Base-by-base conservation (phyloP, 129 eudicot species). In the Scalesia atractyloides region DNA sequence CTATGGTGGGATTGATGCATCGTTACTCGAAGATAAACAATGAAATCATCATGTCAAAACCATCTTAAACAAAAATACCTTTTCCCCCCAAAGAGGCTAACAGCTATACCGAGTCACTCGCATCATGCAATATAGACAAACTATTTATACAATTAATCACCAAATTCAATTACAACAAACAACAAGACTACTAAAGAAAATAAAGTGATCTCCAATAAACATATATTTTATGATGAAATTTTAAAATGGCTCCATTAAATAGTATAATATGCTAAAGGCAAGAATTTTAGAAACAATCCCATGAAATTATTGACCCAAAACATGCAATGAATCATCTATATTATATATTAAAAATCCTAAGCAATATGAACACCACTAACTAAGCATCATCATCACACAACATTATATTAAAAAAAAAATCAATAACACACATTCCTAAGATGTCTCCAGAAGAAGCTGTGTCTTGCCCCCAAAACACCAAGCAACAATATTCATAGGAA, bases 311-410 rank as follows among this genome's bases (percentile, higher is more conserved):
- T 64, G 44, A 64, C 69, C 69, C 17, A 19, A 43, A 64, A 64
- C 69, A 69, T 51, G 73, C 62, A 70, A 37, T 30, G 75, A 70
- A 70, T 39, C 73, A 70, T 70, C 26, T 52, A 18, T 52, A 16
- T 57, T 52, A 17, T 18, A 17, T 18, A 17, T 13, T 52, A 52
- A 15, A 50, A 50, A 66, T 66, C 70, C 22, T 5, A 70, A 24
- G 54, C 75, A 39, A 70, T 69, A 69, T 19, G 36, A 51, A 64
- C 20, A 64, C 13, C 26, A 64, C 52, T 9, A 64, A 37, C 70
- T 44, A 34, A 36, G 8, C 17, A 73, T 48, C 77, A n/a, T 47
- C 70, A 74, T 34, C 41, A 64, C 46, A 41, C 1, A 41, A 34
- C 6, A 18, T 10, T 14, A 52, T 16, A 66, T 24, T 49, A 50